Conservation (phyloP, 2,329 filamentous ascomycete species). For the Trichoderma semiorbis region DNA sequence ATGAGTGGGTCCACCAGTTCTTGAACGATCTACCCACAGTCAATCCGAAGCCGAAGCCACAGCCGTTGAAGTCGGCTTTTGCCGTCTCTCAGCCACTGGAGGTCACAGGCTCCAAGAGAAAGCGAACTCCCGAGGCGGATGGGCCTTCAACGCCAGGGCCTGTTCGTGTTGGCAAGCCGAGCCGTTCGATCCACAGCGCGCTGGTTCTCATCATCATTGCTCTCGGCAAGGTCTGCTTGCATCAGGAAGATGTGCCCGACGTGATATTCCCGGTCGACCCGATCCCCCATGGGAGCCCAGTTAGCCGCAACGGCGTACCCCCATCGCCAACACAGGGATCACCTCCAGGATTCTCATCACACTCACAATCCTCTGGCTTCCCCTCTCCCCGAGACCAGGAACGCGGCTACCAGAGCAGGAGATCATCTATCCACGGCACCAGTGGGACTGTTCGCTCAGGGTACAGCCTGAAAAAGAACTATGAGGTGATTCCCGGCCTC, state of each 20-base stretch:
- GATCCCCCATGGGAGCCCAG: slow-evolving; percentile 34
- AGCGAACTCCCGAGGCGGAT: slow-evolving; percentile 48
- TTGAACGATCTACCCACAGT: slow-evolving; percentile 44
- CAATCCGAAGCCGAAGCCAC: slow-evolving; percentile 27
- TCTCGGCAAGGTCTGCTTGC: slow-evolving; percentile 74
- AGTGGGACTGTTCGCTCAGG: slow-evolving; percentile 27
- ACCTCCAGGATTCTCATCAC: slow-evolving; percentile 44
- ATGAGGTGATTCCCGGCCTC: slow-evolving; percentile 83
- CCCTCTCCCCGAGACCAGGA: slow-evolving; percentile 53
- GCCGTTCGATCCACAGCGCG: slow-evolving; percentile 72
- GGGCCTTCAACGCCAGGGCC: slow-evolving; percentile 29
- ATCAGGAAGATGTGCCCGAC: slow-evolving; percentile 54
- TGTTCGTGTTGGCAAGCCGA: slow-evolving; percentile 48
- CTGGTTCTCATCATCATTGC: slow-evolving; percentile 80
- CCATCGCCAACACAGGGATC: slow-evolving; percentile 55
- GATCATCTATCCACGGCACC: slow-evolving; percentile 49
- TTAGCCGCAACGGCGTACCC: slow-evolving; percentile 48
- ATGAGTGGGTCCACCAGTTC: slow-evolving; percentile 52
- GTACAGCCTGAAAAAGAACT: slow-evolving; percentile 51
- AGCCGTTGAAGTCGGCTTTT: slow-evolving; percentile 32
- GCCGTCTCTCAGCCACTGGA: slow-evolving; percentile 32
- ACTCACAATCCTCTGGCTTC: slow-evolving; percentile 48
- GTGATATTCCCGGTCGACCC: slow-evolving; percentile 44
- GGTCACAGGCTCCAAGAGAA: slow-evolving; percentile 47
- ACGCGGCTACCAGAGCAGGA: slow-evolving; percentile 43